These are phyloP conservation scores for Crotalaria pallida DNA, from an alignment of 306 rosid genomes.

Conservation along the genomic window DNA sequence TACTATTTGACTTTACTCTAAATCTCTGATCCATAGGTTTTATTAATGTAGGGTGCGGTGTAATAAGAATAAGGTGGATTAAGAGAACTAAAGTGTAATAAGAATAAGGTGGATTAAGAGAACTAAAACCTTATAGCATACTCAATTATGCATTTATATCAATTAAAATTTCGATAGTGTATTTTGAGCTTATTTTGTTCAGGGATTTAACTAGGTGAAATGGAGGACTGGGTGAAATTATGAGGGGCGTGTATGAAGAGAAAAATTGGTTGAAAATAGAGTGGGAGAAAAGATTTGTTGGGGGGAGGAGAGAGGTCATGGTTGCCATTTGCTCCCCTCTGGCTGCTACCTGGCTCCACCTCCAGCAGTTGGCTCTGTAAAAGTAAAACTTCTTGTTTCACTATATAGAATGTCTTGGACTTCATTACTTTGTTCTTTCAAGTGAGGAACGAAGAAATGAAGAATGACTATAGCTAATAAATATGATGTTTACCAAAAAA, in stretches of 20 bases:
- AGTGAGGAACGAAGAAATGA: background rate
- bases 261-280: too few relatives aligned
- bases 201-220: background rate
- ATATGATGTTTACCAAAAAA: background rate
- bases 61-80: background rate
- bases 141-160: constrained; percentile 13
- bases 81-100: too few relatives aligned
- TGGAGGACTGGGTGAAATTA: background rate
- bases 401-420: background rate
- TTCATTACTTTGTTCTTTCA: background rate
- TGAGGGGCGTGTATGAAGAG: background rate
- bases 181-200: background rate
- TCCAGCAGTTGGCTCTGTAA: background rate
- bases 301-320: background rate
- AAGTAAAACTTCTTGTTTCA: background rate
- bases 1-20: background rate
- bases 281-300: too few relatives aligned
- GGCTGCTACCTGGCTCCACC: background rate
- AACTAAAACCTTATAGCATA: background rate
- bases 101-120: background rate
- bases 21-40: background rate
- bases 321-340: background rate
- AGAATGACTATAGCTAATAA: background rate
- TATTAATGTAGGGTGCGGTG: background rate
- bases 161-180: background rate